Evolutionary conservation across 306 rosid species (phyloP).

Genomic region (Coriaria nepalensis): DNA sequence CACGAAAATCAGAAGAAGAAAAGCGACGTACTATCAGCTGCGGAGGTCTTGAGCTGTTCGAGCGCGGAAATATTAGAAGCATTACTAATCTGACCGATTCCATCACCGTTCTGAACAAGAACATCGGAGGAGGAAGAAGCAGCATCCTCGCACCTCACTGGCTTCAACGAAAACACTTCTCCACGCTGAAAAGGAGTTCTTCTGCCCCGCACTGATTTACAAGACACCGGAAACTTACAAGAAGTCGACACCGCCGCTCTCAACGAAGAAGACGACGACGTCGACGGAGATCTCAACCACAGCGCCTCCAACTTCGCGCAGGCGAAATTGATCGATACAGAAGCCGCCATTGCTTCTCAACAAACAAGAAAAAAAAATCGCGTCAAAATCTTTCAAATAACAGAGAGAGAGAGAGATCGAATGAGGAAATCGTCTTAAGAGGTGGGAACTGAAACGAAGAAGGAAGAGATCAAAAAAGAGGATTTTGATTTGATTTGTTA

Average conservation of each 20-base stretch:
- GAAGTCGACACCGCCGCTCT: slow-evolving; percentile 13
- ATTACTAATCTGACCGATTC: slow-evolving; percentile 9
- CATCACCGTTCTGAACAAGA: slow-evolving; percentile 16
- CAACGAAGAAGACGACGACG: slow-evolving; percentile 20
- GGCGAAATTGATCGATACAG: slow-evolving; percentile 38
- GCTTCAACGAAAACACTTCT: slow-evolving; percentile 1
- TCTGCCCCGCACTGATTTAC: slow-evolving; percentile 22
- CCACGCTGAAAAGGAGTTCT: slow-evolving; percentile 34
- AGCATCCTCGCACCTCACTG: slow-evolving; percentile 47
- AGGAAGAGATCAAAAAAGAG: too few species aligned
- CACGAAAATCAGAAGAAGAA: background rate
- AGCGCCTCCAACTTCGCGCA: slow-evolving; percentile 39
- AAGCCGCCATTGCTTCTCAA: slow-evolving; percentile 21
- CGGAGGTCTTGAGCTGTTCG: slow-evolving; percentile 81
- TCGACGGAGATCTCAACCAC: slow-evolving; percentile 28
- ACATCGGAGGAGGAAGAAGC: slow-evolving; percentile 30
- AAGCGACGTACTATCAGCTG: slow-evolving; percentile 53
- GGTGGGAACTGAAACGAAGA: too few species aligned
- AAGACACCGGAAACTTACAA: slow-evolving; percentile 18
- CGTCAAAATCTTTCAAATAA: background rate
- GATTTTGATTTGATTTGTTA: too few species aligned
- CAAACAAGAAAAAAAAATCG: background rate
- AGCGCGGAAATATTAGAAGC: slow-evolving; percentile 51
- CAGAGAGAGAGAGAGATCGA: slow-evolving; percentile 1
- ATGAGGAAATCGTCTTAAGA: background rate